These are phyloP conservation scores for Cucurbita moschata DNA, from an alignment of 306 rosid genomes.

Conservation along the genomic window DNA sequence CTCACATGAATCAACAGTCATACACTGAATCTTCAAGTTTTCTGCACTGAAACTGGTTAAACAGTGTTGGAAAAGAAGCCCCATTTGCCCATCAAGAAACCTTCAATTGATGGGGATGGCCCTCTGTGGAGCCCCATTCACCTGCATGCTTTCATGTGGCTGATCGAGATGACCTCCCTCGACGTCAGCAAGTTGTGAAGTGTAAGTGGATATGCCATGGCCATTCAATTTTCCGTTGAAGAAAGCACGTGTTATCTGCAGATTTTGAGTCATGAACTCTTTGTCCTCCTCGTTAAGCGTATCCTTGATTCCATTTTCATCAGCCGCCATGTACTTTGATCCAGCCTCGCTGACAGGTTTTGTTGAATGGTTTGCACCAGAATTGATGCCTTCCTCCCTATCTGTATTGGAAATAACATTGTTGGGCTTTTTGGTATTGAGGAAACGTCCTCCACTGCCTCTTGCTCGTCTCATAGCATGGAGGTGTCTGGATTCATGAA, in stretches of 20 bases:
- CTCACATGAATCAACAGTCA: constrained; percentile 2
- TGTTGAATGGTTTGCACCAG: constrained; percentile 16
- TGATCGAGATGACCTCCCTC: constrained; percentile 30
- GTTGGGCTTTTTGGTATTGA: constrained; percentile 52
- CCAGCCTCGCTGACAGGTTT: constrained; percentile 9
- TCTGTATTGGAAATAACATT: constrained; percentile 11
- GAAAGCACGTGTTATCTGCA: constrained; percentile 17
- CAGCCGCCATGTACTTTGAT: constrained; percentile 6
- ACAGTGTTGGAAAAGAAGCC: constrained; percentile 3
- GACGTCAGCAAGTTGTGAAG: constrained; percentile 19
- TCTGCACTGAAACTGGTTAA: constrained; percentile 13
- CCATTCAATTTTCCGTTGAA: constrained; percentile 16
- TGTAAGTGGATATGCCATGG: constrained; percentile 22
- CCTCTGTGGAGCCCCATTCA: constrained; percentile 34
- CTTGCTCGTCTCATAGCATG: constrained; percentile 89
- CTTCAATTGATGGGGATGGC: constrained; percentile 28
- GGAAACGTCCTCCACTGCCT: constrained; percentile 82
- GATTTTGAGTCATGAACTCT: constrained; percentile 4
- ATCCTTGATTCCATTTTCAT: constrained; percentile 17
- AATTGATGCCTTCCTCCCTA: constrained; percentile 13
- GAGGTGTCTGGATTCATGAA: constrained; percentile 73
- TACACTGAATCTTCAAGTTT: neutral
- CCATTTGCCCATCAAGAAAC: constrained; percentile 14
- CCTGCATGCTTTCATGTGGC: constrained; percentile 27
- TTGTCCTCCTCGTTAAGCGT: constrained; percentile 17